Percentiles rank a stretch among this genome's conserved stretches.
phyloP scores from a whole-genome alignment of 805 yeast species.

The Candida michaelii region DNA sequence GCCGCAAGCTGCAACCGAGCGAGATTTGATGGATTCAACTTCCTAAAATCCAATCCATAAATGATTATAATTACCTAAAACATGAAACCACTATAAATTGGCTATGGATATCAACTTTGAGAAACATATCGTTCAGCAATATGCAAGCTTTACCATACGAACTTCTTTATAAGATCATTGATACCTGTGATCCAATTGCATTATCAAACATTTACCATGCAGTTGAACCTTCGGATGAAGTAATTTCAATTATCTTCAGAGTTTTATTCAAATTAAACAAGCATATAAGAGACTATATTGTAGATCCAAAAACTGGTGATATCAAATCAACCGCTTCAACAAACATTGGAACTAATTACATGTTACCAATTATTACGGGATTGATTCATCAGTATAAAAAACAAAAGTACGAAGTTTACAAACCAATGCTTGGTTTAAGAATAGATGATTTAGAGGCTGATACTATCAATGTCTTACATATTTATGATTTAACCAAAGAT shows the following conservation, averaged over 20 bases:
- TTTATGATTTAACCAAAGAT: background rate
- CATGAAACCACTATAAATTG: background rate
- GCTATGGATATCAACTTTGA: background rate
- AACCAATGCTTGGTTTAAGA: background rate
- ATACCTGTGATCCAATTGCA: background rate
- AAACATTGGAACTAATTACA: background rate
- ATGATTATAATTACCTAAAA: background rate
- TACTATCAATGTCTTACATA: background rate
- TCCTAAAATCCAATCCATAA: no score
- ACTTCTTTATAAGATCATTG: conserved; percentile 1
- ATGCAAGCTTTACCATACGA: conserved; percentile 1
- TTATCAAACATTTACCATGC: background rate
- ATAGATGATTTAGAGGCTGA: background rate
- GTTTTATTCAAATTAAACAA: background rate
- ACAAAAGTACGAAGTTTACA: background rate
- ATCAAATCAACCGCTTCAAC: no score
- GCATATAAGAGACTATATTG: background rate
- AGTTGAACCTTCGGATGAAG: no score
- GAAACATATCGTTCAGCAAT: background rate
- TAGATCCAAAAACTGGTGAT: background rate
- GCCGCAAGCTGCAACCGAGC: no score
- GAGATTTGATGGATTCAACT: no score
- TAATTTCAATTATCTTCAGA: no score
- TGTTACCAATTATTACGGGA: background rate
- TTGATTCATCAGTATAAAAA: background rate